These are phyloP conservation scores for Ustilago trichophora DNA, from an alignment of 1,284 basidiomycete species.

Conservation along the genomic window DNA sequence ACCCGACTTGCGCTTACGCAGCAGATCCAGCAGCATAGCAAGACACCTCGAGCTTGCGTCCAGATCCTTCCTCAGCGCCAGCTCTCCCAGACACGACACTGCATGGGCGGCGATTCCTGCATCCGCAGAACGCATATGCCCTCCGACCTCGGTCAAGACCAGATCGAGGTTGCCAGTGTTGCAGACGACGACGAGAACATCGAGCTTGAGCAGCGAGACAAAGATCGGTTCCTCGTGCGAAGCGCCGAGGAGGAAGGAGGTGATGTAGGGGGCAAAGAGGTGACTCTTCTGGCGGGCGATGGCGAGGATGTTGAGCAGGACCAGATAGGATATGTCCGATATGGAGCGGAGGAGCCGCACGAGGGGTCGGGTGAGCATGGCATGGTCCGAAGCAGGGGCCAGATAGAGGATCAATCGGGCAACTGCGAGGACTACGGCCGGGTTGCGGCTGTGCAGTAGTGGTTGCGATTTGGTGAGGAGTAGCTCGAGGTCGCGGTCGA, in stretches of 20 bases:
- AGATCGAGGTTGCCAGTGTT: conserved; percentile 13
- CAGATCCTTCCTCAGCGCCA: conserved; percentile 29
- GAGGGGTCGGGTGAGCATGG: conserved; percentile 23
- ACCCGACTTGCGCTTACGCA: conserved; percentile 21
- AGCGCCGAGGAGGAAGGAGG: conserved; percentile 48
- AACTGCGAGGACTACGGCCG: conserved; percentile 53
- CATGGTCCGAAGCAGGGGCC: conserved; percentile 20
- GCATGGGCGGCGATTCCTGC: conserved; percentile 39
- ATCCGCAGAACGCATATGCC: conserved; percentile 34
- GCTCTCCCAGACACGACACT: conserved; percentile 38
- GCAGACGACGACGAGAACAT: conserved; percentile 42
- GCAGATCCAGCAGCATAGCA: conserved; percentile 23
- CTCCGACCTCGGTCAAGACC: conserved; percentile 35
- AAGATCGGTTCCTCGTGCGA: conserved; percentile 51
- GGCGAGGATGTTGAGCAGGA: conserved; percentile 39
- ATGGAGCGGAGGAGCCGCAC: conserved; percentile 43
- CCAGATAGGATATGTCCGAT: conserved; percentile 48
- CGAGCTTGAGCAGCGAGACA: conserved; percentile 53
- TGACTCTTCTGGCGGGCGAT: conserved; percentile 16
- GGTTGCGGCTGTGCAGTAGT: conserved; percentile 51
- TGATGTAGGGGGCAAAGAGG: conserved; percentile 37
- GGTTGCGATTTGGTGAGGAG: conserved; percentile 48
- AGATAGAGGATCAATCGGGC: conserved; percentile 36
- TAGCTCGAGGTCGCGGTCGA: conserved; percentile 58
- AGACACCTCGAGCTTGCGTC: conserved; percentile 27